Conservation (phyloP, 2,329 filamentous ascomycete genomes). For the Pseudogymnoascus sp. region DNA sequence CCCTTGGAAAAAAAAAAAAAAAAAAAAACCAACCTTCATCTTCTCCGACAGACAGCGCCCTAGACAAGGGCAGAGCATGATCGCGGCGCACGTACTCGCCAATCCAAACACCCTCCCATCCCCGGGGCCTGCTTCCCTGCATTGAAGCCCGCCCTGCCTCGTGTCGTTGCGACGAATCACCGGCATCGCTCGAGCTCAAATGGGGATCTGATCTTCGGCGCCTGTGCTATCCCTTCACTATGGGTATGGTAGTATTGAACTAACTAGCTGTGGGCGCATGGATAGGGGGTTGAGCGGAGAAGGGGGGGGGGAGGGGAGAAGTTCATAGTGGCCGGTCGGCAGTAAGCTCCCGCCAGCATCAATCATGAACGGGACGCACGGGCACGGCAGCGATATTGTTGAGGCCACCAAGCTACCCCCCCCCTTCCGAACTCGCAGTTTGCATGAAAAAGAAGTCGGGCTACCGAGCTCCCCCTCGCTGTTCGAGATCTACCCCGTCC, state of each 20-base stretch:
- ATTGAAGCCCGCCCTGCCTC: not conserved
- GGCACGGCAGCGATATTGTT: too few relatives aligned
- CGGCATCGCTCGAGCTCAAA: not conserved
- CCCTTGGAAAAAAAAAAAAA: not conserved
- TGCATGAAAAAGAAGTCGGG: not conserved
- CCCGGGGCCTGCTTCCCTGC: not conserved
- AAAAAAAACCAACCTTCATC: too few relatives aligned
- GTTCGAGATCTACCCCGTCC: too few relatives aligned
- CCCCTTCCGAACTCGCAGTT: not conserved
- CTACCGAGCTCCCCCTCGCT: too few relatives aligned
- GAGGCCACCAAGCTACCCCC: not conserved
- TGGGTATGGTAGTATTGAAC: not conserved
- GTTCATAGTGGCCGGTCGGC: not conserved
- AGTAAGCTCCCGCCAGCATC: not conserved
- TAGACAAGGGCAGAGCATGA: not conserved
- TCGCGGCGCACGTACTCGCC: not conserved
- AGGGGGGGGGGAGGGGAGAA: too few relatives aligned
- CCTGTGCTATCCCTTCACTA: not conserved
- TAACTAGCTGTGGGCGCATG: not conserved
- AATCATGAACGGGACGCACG: not conserved
- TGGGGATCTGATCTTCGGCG: not conserved
- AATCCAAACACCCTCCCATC: not conserved
- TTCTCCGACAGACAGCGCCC: not conserved
- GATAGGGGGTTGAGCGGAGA: not conserved
- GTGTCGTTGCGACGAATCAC: not conserved